phyloP scores from a whole-genome alignment of 352 stramenopile genomes.

The Aphanomyces astaci region DNA sequence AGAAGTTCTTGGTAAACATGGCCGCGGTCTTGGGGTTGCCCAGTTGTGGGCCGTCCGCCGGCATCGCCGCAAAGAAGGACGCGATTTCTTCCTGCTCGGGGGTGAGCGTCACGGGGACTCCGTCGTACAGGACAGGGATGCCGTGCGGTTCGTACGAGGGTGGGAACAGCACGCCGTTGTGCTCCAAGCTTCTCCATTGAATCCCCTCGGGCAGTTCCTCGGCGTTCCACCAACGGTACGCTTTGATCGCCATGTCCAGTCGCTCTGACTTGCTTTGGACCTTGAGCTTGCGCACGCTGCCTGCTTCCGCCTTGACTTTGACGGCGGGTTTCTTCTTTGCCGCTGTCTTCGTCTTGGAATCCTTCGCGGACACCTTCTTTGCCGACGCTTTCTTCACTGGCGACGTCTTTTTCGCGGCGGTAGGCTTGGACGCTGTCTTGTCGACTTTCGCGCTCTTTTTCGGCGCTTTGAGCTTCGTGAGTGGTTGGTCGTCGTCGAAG shows the following conservation, averaged over 20 bases:
- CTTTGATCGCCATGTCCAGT: conserved; percentile 96
- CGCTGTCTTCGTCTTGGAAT: conserved; percentile 20
- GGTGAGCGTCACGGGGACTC: conserved; percentile 89
- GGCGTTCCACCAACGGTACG: conserved; percentile 99
- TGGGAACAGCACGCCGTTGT: conserved; percentile 98
- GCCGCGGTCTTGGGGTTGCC: conserved; percentile 93
- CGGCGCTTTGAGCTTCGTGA: conserved; percentile 2
- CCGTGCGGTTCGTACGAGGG: conserved; percentile 93
- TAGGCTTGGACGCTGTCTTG: conserved; percentile 24
- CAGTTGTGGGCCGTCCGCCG: conserved; percentile 96
- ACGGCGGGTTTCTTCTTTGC: conserved; percentile 27
- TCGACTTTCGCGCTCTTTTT: conserved; percentile 37
- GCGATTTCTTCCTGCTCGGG: conserved; percentile 92
- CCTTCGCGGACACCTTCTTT: conserved; percentile 8
- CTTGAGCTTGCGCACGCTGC: conserved; percentile 84
- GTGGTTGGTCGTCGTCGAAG: conserved; percentile 8
- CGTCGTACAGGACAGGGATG: conserved; percentile 93
- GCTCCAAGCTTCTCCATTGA: conserved; percentile 98
- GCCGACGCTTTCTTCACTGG: conserved; percentile 12
- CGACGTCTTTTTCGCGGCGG: conserved; percentile 25
- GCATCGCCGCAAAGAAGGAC: conserved; percentile 93
- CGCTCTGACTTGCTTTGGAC: conserved; percentile 90
- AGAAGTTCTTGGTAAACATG: conserved; percentile 99
- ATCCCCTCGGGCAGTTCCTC: conserved; percentile 89
- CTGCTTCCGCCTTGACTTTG: conserved; percentile 19